phyloP scores from a whole-genome alignment of 139 green algal genomes.

The Edaphochlamys debaryana region DNA sequence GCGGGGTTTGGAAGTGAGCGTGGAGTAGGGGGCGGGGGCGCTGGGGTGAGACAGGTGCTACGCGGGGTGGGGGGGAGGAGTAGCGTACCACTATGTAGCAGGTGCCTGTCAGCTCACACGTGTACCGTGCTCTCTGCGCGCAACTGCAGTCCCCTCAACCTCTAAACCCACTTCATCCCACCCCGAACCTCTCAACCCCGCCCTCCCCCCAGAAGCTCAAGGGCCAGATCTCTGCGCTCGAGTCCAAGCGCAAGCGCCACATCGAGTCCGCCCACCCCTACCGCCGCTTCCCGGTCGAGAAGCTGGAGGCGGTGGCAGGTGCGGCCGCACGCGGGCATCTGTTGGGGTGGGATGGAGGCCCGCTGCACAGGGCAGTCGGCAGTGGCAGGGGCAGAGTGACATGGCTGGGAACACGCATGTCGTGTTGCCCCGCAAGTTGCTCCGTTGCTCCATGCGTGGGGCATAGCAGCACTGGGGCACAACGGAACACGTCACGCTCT shows the following conservation, averaged over 20 bases:
- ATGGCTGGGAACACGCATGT: too few relatives aligned
- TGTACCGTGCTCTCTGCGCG: too few relatives aligned
- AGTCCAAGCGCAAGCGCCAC: background rate
- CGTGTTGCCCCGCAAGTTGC: background rate
- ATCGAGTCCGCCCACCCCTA: constrained; percentile 14
- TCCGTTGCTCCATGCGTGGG: background rate
- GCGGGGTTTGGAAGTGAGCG: background rate
- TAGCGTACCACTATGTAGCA: too few relatives aligned
- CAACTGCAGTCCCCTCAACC: too few relatives aligned
- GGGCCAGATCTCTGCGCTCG: background rate
- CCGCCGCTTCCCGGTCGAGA: constrained; percentile 20
- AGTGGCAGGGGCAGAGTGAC: too few relatives aligned
- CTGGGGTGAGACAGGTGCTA: too few relatives aligned
- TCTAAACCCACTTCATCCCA: too few relatives aligned
- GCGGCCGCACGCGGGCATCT: background rate
- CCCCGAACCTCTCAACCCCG: too few relatives aligned
- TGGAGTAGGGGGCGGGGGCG: background rate
- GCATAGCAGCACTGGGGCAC: too few relatives aligned
- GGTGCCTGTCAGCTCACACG: too few relatives aligned
- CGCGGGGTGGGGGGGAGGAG: too few relatives aligned
- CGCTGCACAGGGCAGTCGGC: background rate
- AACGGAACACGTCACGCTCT: background rate
- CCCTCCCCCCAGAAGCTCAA: background rate
- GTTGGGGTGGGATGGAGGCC: background rate
- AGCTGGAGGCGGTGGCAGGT: constrained; percentile 20